These are phyloP conservation scores for Pleurotus cornucopiae DNA, from an alignment of 768 basidiomycete species.

Conservation along the genomic window DNA sequence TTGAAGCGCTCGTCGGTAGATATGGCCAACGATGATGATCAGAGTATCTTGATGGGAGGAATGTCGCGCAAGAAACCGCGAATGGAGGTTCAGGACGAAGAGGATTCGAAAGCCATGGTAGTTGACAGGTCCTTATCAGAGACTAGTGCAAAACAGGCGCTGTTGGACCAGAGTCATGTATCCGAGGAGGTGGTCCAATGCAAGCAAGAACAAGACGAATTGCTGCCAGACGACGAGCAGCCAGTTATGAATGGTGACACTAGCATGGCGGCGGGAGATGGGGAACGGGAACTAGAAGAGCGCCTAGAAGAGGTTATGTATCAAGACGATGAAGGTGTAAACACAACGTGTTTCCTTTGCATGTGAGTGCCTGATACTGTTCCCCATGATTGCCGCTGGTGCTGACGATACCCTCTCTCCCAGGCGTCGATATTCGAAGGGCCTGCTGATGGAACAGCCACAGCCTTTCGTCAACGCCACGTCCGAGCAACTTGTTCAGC, in stretches of 20 bases:
- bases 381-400: neutral
- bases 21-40: neutral
- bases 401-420: neutral
- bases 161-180: neutral
- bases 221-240: slow-evolving; percentile 13
- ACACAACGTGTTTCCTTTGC: slow-evolving; percentile 45
- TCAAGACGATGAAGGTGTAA: slow-evolving; percentile 21
- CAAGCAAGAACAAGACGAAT: slow-evolving; percentile 14
- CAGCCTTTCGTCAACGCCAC: slow-evolving; percentile 30
- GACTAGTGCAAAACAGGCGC: neutral
- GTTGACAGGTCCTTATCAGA: neutral
- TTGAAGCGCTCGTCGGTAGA: slow-evolving; percentile 5
- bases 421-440: slow-evolving; percentile 32
- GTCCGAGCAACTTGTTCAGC: slow-evolving; percentile 40
- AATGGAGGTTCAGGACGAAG: neutral
- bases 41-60: neutral
- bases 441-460: slow-evolving; percentile 25
- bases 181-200: slow-evolving; percentile 22
- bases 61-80: slow-evolving; percentile 2
- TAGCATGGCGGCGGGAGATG: neutral
- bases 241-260: neutral
- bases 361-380: slow-evolving; percentile 31
- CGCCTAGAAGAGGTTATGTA: slow-evolving; percentile 41
- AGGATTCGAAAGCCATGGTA: neutral
- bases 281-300: slow-evolving; percentile 24